phyloP scores from a whole-genome alignment of 306 rosid genomes.

The Vigna hirtella region DNA sequence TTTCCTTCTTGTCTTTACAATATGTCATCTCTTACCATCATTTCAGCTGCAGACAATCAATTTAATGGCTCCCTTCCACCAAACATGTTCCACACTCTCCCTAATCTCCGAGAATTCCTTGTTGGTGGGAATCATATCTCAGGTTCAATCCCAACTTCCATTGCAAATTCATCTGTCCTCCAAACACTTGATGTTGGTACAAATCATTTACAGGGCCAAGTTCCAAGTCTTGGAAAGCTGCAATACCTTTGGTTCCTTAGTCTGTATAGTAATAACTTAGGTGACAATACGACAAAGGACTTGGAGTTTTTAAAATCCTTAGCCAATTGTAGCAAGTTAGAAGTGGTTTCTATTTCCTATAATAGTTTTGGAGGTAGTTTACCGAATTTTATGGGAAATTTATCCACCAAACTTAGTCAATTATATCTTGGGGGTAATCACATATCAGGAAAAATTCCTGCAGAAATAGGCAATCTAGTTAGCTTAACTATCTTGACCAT shows the following conservation, averaged over 20 bases:
- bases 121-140: conserved; percentile 42
- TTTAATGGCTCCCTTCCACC: conserved; percentile 51
- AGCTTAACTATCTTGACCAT: background rate
- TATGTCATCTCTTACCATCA: conserved; percentile 40
- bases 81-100: conserved; percentile 47
- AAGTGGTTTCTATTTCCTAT: background rate
- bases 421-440: conserved; percentile 28
- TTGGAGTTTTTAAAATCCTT: conserved; percentile 43
- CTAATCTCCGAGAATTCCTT: conserved; percentile 22
- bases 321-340: conserved; percentile 42
- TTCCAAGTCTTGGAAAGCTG: conserved; percentile 39
- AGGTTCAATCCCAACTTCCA: conserved; percentile 46
- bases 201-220: conserved; percentile 40
- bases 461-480: conserved; percentile 35
- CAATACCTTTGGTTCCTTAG: background rate
- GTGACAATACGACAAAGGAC: conserved; percentile 36
- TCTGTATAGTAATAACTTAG: conserved; percentile 10
- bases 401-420: conserved; percentile 26
- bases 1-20: conserved; percentile 50
- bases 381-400: conserved; percentile 38
- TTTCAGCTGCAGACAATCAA: background rate
- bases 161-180: conserved; percentile 50
- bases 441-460: conserved; percentile 40
- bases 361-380: conserved; percentile 54
- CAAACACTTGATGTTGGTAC: background rate